These are phyloP conservation scores for Ophiostoma fasciatum DNA, from an alignment of 2,329 filamentous ascomycete species.

Conservation along the genomic window DNA sequence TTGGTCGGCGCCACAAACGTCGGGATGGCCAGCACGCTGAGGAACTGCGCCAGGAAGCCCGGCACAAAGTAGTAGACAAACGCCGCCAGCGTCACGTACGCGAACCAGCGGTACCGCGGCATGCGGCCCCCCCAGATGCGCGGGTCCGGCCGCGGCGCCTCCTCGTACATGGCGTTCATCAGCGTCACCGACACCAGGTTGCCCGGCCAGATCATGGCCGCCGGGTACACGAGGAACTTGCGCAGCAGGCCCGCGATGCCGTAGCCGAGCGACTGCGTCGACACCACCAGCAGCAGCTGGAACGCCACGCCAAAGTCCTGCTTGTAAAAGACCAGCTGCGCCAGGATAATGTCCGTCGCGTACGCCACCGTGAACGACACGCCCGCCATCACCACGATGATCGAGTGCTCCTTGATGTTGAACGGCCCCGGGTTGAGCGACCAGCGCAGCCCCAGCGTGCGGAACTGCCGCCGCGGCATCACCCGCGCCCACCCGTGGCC, in stretches of 20 bases:
- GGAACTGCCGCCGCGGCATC: slow-evolving; percentile 34
- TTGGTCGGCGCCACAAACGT: slow-evolving; percentile 34
- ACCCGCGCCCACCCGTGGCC: slow-evolving; percentile 45
- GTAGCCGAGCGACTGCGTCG: slow-evolving; percentile 55
- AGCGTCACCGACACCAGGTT: slow-evolving; percentile 52
- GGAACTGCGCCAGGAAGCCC: slow-evolving; percentile 31
- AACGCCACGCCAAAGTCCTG: slow-evolving; percentile 52
- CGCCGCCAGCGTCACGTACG: slow-evolving; percentile 24
- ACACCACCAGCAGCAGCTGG: slow-evolving; percentile 51
- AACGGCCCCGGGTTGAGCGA: slow-evolving; percentile 53
- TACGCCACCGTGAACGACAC: slow-evolving; percentile 57
- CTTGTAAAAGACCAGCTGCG: slow-evolving; percentile 57
- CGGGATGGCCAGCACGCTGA: slow-evolving; percentile 32
- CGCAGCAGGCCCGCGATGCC: slow-evolving; percentile 55
- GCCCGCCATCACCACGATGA: slow-evolving; percentile 57
- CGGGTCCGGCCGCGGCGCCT: slow-evolving; percentile 31
- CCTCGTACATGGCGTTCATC: slow-evolving; percentile 60
- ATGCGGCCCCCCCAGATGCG: slow-evolving; percentile 47
- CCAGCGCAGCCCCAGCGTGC: slow-evolving; percentile 37
- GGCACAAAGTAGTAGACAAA: slow-evolving; percentile 41
- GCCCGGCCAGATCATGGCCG: slow-evolving; percentile 61
- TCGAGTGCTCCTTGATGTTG: slow-evolving; percentile 54
- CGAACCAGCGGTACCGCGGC: slow-evolving; percentile 38
- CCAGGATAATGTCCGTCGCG: slow-evolving; percentile 59
- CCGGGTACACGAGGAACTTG: slow-evolving; percentile 47